Conservation (phyloP, 163 green algal species). For the Coccomyxa subellipsoidea region DNA sequence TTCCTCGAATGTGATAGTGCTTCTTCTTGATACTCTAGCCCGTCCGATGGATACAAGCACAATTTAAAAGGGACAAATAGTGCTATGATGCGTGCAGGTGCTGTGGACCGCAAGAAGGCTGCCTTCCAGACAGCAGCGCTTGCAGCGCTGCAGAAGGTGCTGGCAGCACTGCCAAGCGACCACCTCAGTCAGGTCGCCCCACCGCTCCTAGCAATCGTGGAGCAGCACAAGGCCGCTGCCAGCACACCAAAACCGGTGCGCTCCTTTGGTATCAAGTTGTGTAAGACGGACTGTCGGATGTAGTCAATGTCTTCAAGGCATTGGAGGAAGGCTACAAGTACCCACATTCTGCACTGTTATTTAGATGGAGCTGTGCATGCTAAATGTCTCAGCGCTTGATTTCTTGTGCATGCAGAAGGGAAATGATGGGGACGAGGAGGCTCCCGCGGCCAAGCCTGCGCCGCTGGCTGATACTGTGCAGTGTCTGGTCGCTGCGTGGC, state of each 20-base stretch:
- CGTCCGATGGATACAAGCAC: too few relatives aligned
- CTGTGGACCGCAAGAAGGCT: slow-evolving; percentile 37
- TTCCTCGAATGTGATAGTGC: too few relatives aligned
- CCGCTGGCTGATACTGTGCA: slow-evolving; percentile 30
- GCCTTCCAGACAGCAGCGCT: slow-evolving; percentile 39
- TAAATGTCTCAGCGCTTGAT: not conserved
- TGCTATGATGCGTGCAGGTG: slow-evolving; percentile 41
- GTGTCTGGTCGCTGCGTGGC: slow-evolving; percentile 37
- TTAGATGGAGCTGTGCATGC: not conserved
- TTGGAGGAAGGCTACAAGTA: not conserved
- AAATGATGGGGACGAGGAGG: slow-evolving; percentile 14
- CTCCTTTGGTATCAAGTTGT: too few relatives aligned
- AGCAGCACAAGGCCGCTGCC: not conserved
- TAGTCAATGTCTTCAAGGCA: not conserved
- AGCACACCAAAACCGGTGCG: not conserved
- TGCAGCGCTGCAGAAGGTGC: slow-evolving; percentile 33
- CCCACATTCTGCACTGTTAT: not conserved
- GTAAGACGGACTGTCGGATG: not conserved
- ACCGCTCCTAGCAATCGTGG: slow-evolving; percentile 11
- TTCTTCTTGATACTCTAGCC: too few relatives aligned
- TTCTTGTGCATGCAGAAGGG: not conserved
- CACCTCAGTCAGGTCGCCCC: slow-evolving; percentile 11
- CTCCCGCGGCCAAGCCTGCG: slow-evolving; percentile 18
- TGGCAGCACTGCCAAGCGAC: slow-evolving; percentile 33
- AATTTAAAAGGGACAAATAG: too few relatives aligned